A percentile compares a stretch with the other conserved stretches of the same genome.
phyloP scores from a whole-genome alignment of 192 early-diverging fungal genomes.

The Coemansia sp. region DNA sequence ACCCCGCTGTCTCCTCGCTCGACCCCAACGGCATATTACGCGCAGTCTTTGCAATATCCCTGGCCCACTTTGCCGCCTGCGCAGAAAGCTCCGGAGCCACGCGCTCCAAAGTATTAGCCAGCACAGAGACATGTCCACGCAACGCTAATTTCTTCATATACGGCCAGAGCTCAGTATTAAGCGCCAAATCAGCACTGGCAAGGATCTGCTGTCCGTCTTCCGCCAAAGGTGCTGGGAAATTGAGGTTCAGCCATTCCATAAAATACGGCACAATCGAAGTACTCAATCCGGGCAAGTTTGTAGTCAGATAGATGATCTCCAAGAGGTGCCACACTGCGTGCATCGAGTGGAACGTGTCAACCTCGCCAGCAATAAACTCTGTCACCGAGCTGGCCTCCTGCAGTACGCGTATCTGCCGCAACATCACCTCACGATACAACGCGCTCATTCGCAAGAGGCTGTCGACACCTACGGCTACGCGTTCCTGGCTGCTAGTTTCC shows the following conservation, averaged over 20 bases:
- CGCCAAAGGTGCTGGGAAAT: constrained; percentile 42
- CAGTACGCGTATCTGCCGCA: constrained; percentile 40
- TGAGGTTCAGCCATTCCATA: constrained; percentile 55
- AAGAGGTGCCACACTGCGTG: constrained; percentile 55
- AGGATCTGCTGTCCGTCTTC: constrained; percentile 35
- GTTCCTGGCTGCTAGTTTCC: background rate
- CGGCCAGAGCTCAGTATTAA: constrained; percentile 28
- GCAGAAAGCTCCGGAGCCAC: constrained; percentile 23
- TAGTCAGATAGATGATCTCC: constrained; percentile 48
- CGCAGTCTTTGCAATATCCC: constrained; percentile 20
- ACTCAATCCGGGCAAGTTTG: constrained; percentile 31
- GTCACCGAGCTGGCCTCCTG: constrained; percentile 18
- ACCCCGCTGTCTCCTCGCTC: constrained; percentile 40
- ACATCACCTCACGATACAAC: constrained; percentile 53
- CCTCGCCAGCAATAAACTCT: constrained; percentile 26
- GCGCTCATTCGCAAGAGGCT: constrained; percentile 31
- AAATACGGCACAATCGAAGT: constrained; percentile 30
- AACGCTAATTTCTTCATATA: constrained; percentile 39
- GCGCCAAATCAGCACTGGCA: constrained; percentile 12
- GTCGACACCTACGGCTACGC: constrained; percentile 14
- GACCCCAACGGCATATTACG: constrained; percentile 48
- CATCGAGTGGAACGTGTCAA: constrained; percentile 42
- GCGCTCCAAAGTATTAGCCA: constrained; percentile 38
- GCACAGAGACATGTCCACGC: constrained; percentile 36
- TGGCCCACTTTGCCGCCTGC: constrained; percentile 31